A percentile compares a stretch with the other conserved stretches of the same genome.
Evolutionary conservation across 2,329 filamentous ascomycete species (phyloP).

Genomic region (Nemania sp.): DNA sequence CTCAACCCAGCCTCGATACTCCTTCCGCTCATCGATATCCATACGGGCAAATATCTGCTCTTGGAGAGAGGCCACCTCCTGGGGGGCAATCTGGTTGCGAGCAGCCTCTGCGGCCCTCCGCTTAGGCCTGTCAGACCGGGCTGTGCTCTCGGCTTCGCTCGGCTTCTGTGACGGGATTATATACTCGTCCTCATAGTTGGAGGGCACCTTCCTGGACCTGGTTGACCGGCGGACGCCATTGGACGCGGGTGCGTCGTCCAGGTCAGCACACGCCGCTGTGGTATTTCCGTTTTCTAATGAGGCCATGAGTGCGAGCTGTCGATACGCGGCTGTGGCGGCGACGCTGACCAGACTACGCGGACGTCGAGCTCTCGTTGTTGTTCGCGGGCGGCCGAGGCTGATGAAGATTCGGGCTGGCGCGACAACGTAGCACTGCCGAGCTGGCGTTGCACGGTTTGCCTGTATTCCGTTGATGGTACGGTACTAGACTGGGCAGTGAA

Average conservation of each 20-base stretch:
- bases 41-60: constrained; percentile 54
- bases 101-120: constrained; percentile 49
- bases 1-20: constrained; percentile 78
- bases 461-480: not conserved
- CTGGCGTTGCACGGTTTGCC: not conserved
- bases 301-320: not conserved
- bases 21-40: constrained; percentile 55
- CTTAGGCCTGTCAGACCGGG: constrained; percentile 45
- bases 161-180: constrained; percentile 23
- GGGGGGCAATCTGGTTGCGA: constrained; percentile 39
- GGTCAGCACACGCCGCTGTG: not conserved
- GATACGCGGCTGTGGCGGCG: not conserved
- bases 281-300: not conserved
- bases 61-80: constrained; percentile 45
- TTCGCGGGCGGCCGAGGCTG: not conserved
- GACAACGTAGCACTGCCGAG: not conserved
- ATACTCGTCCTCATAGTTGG: constrained; percentile 32
- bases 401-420: not conserved
- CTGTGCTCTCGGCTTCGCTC: constrained; percentile 17
- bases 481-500: not conserved
- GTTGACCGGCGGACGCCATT: constrained; percentile 29
- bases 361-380: not conserved
- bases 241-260: constrained; percentile 8
- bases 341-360: not conserved
- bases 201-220: constrained; percentile 29